Base-by-base conservation (phyloP, 2,329 filamentous ascomycete genomes). In the Diaporthe aspalathi region DNA sequence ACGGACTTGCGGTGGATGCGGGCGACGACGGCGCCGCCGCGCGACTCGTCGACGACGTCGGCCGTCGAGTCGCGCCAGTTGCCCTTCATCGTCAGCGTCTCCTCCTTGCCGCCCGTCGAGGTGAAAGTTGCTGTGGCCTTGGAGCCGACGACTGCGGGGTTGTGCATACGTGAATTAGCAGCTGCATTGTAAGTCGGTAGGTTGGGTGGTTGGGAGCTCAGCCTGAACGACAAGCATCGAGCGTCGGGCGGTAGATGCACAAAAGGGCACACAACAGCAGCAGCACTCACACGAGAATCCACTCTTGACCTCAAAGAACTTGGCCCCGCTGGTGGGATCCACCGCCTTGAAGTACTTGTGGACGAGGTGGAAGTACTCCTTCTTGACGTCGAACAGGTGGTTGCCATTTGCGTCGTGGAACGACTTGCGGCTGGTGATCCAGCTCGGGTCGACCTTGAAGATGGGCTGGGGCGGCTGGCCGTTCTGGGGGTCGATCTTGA, bases 21-120 rank as follows among this genome's bases (percentile, higher is more conserved):
- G 0, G 88, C 91, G 1, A 92, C 87, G 0, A 86, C 79, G 7
- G 83, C 79, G 5, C 86, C 85, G 6, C 80, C 85, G 17, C 32
- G 32, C 32, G 81, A 80, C 63, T 86, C 81, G 73, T 90, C 85
- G 7, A 83, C 81, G 73, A 94, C 92, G 11, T 88, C 84, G 5
- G 89, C 90, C 3, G 75, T 79, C 1, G 83, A 85, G 76, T 91
- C 87, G 57, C 88, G 82, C 84, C 86, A 92, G 76, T 90, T 86
- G 43, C 91, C 91, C 74, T 87, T 87, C 83, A 93, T 88, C 20
- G 82, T 76, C 22, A 92, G 80, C 8, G 82, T 81, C 70, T 88
- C 82, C 1, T 78, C 74, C 40, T 80, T 79, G 57, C 85, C 85
- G 22, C 87, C 88, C n/a, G 81, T 86, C 77, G 93, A 92, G 11